Percentiles rank a stretch among this genome's conserved stretches.
Conservation (phyloP, 768 basidiomycete genomes). For the Kwoniella dejecticola region DNA sequence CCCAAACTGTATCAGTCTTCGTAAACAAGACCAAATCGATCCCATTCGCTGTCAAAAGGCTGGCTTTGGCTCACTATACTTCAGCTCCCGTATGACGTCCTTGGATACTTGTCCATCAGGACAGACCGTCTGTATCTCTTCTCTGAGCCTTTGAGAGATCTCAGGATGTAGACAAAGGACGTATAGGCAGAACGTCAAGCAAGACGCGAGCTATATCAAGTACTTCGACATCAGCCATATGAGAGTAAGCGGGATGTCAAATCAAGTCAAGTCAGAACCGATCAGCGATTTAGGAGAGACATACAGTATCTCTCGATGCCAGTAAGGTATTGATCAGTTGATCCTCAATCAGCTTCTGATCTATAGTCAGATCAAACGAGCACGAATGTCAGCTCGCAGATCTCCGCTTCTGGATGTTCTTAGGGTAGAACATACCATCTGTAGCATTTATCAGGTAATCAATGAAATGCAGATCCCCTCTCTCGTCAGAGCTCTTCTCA, state of each 20-base stretch:
- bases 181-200: constrained; percentile 71
- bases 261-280: too few species aligned
- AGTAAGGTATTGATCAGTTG: constrained; percentile 75
- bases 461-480: constrained; percentile 32
- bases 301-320: constrained; percentile 72
- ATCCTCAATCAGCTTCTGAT: constrained; percentile 69
- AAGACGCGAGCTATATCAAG: constrained; percentile 65
- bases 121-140: constrained; percentile 65
- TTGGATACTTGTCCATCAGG: constrained; percentile 63
- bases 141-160: constrained; percentile 61
- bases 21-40: neutral
- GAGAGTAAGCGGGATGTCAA: too few species aligned
- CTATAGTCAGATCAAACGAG: constrained; percentile 54
- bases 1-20: neutral
- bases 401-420: too few species aligned
- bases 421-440: constrained; percentile 38
- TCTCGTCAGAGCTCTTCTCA: neutral
- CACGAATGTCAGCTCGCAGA: too few species aligned
- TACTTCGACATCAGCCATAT: neutral
- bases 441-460: constrained; percentile 46
- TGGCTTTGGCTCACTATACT: constrained; percentile 61
- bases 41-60: neutral
- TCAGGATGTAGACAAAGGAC: constrained; percentile 69
- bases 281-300: neutral
- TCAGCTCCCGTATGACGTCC: constrained; percentile 64